Percentiles rank a stretch among this genome's conserved stretches.
Conservation (phyloP, 768 basidiomycete genomes). For the Mycena alexandri region DNA sequence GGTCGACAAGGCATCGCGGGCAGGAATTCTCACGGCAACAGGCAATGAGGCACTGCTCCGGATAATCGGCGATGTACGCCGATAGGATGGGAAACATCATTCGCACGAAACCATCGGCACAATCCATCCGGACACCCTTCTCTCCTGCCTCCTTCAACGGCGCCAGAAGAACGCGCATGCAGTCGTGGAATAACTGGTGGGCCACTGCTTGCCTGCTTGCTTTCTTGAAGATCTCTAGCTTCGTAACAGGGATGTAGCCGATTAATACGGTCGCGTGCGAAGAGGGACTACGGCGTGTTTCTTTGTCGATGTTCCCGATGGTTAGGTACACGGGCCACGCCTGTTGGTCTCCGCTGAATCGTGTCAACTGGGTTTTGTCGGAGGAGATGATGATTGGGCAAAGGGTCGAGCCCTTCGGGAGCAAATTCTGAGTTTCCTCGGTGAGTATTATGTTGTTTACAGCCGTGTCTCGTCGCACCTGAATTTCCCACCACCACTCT, state of each 20-base stretch:
- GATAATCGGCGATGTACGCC: too few relatives aligned
- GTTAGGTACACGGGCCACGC: neutral
- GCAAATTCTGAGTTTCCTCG: neutral
- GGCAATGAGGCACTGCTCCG: too few relatives aligned
- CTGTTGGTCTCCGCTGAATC: conserved; percentile 2
- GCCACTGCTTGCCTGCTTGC: neutral
- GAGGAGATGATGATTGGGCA: conserved; percentile 49
- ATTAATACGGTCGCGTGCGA: neutral
- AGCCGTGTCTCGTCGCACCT: conserved; percentile 40
- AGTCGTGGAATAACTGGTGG: neutral
- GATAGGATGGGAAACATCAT: too few relatives aligned
- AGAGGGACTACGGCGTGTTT: neutral
- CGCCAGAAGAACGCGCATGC: neutral
- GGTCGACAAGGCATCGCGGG: too few relatives aligned
- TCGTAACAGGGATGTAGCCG: neutral
- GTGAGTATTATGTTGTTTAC: neutral
- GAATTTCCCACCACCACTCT: conserved; percentile 49
- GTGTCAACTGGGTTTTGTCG: conserved; percentile 42
- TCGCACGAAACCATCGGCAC: too few relatives aligned
- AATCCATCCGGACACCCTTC: neutral
- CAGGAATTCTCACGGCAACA: too few relatives aligned
- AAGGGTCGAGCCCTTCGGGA: conserved; percentile 34
- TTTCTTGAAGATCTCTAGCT: neutral
- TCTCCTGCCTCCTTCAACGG: neutral
- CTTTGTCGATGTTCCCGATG: neutral